These are phyloP conservation scores for Margaritispora aquatica DNA, from an alignment of 495 filamentous ascomycete species.

Conservation along the genomic window DNA sequence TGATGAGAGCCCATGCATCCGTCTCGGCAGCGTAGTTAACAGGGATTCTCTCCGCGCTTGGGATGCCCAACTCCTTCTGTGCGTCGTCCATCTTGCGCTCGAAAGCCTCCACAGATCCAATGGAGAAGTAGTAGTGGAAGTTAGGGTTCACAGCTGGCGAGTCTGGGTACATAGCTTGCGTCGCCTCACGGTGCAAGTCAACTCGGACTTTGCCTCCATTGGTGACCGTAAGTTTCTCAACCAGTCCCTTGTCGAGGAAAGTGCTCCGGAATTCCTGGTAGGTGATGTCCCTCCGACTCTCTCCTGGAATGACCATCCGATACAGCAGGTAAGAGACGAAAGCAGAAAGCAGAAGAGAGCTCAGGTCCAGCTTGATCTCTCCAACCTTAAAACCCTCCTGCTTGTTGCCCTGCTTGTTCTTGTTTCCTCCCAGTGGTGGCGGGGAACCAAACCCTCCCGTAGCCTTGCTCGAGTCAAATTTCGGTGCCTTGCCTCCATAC, in stretches of 20 bases:
- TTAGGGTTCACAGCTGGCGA: slow-evolving; percentile 61
- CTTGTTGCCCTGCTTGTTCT: slow-evolving; percentile 23
- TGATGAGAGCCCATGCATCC: slow-evolving; percentile 53
- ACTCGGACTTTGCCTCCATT: slow-evolving; percentile 70
- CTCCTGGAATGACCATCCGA: slow-evolving; percentile 54
- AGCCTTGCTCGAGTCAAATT: slow-evolving; percentile 10
- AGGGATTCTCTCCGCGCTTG: slow-evolving; percentile 77
- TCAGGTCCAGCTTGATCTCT: slow-evolving; percentile 27
- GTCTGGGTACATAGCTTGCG: slow-evolving; percentile 72
- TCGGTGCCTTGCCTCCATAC: slow-evolving; percentile 5
- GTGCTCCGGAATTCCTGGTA: slow-evolving; percentile 93
- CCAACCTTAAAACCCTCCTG: slow-evolving; percentile 23
- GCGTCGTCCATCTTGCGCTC: slow-evolving; percentile 82
- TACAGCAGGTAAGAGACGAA: slow-evolving; percentile 59
- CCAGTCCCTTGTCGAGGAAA: slow-evolving; percentile 91
- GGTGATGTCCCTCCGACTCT: slow-evolving; percentile 75
- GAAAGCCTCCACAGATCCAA: slow-evolving; percentile 90
- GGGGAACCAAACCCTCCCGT: slow-evolving; percentile 17
- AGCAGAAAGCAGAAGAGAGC: slow-evolving; percentile 34
- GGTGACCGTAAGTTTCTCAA: slow-evolving; percentile 83
- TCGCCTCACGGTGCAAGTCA: slow-evolving; percentile 76
- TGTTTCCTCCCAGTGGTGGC: slow-evolving; percentile 21
- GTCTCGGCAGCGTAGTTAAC: slow-evolving; percentile 79
- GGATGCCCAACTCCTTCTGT: slow-evolving; percentile 80
- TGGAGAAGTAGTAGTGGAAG: slow-evolving; percentile 89